These are phyloP conservation scores for Aspergillus hancockii DNA, from an alignment of 495 filamentous ascomycete genomes.

Conservation along the genomic window DNA sequence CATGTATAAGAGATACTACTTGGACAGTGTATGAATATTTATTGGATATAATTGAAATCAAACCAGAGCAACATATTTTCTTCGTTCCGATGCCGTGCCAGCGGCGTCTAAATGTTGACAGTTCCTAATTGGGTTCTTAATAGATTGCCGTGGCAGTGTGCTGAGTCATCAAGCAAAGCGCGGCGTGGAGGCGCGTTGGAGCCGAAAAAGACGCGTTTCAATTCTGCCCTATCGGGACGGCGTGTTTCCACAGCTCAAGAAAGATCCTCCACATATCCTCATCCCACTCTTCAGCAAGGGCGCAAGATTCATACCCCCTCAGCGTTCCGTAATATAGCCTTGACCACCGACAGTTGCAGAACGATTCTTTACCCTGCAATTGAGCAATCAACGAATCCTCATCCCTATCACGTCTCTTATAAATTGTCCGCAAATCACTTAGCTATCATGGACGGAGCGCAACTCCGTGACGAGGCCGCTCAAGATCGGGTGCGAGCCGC, in stretches of 20 bases:
- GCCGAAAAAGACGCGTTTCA: slow-evolving; percentile 34
- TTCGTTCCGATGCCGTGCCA: background rate
- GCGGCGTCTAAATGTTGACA: background rate
- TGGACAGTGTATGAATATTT: background rate
- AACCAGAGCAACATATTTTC: background rate
- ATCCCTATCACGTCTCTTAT: slow-evolving; percentile 16
- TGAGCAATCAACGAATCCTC: slow-evolving; percentile 5
- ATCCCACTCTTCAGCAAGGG: slow-evolving; percentile 21
- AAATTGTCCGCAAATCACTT: slow-evolving; percentile 7
- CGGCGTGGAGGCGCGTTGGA: slow-evolving; percentile 19
- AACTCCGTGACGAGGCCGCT: slow-evolving; percentile 79
- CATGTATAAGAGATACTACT: slow-evolving; percentile 10
- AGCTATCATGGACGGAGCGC: slow-evolving; percentile 65
- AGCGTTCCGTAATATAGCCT: background rate
- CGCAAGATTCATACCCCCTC: slow-evolving; percentile 7
- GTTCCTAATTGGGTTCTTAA: background rate
- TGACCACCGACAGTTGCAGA: background rate
- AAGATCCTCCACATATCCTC: slow-evolving; percentile 22
- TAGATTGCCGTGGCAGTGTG: background rate
- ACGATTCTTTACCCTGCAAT: background rate
- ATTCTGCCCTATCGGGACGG: slow-evolving; percentile 41
- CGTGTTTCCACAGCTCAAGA: slow-evolving; percentile 22
- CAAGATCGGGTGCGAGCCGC: slow-evolving; percentile 78
- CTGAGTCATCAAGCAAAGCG: slow-evolving; percentile 19
- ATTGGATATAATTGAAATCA: background rate